These are phyloP conservation scores for Backusella parvicylindrica DNA, from an alignment of 192 early-diverging fungal genomes.

Conservation along the genomic window DNA sequence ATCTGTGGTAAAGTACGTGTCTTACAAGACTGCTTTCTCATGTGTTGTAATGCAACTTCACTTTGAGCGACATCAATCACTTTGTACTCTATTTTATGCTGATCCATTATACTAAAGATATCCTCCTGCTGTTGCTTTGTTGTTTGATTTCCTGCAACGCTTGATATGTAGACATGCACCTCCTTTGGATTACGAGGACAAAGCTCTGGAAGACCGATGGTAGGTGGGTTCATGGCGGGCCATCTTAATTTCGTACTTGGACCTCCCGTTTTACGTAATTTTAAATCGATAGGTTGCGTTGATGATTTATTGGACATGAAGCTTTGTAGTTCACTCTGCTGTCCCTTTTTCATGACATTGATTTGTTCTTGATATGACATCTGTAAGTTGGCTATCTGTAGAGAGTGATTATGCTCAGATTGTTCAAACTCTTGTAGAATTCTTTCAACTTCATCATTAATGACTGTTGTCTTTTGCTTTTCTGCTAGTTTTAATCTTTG, in stretches of 20 bases:
- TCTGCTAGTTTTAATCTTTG: slow-evolving; percentile 15
- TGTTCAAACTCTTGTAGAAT: slow-evolving; percentile 32
- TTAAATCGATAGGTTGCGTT: background rate
- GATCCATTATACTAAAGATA: slow-evolving; percentile 1
- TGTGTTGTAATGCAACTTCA: slow-evolving; percentile 30
- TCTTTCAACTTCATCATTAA: slow-evolving; percentile 32
- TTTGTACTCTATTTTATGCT: slow-evolving; percentile 16
- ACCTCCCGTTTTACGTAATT: slow-evolving; percentile 2
- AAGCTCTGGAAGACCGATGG: slow-evolving; percentile 1
- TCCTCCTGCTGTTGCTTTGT: slow-evolving; percentile 29
- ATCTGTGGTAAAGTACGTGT: slow-evolving; percentile 19
- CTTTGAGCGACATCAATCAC: slow-evolving; percentile 28
- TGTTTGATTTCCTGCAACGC: slow-evolving; percentile 19
- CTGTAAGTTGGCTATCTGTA: slow-evolving; percentile 21
- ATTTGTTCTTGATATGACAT: slow-evolving; percentile 29
- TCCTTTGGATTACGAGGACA: slow-evolving; percentile 8
- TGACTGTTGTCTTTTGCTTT: slow-evolving; percentile 3
- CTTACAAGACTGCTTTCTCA: slow-evolving; percentile 20
- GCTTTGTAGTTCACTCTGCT: slow-evolving; percentile 20
- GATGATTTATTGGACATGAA: background rate
- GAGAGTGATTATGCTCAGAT: slow-evolving; percentile 28
- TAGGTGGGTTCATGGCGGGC: background rate
- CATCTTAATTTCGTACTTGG: slow-evolving; percentile 12
- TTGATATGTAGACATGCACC: slow-evolving; percentile 30
- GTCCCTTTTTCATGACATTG: slow-evolving; percentile 17